Percentiles rank a stretch among this genome's conserved stretches.
These are phyloP conservation scores for Aegilops bicornis DNA, from an alignment of 176 grass and related monocot species.

Conservation along the genomic window DNA sequence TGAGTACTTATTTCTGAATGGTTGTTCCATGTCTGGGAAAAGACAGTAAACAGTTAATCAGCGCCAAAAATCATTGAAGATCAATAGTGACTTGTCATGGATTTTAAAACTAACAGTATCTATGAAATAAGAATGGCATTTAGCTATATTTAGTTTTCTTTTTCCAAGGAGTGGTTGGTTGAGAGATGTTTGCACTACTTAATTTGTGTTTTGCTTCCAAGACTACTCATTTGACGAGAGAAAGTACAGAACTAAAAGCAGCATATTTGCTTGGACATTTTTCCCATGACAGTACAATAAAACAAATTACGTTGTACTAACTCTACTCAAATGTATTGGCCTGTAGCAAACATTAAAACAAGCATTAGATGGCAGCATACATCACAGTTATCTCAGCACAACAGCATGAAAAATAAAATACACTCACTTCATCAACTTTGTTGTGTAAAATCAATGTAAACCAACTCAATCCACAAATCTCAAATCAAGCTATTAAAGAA, in stretches of 20 bases:
- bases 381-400: background rate
- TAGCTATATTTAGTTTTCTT: background rate
- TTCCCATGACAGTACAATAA: background rate
- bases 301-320: background rate
- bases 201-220: background rate
- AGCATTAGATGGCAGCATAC: background rate
- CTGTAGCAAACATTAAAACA: background rate
- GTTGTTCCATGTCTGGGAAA: background rate
- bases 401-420: background rate
- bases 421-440: background rate
- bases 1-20: background rate
- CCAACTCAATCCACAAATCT: background rate
- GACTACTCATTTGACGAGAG: background rate
- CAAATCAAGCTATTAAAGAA: constrained; percentile 7
- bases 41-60: background rate
- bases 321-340: background rate
- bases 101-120: background rate
- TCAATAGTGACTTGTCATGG: background rate
- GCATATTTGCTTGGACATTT: background rate
- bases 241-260: background rate
- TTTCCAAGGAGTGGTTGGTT: background rate
- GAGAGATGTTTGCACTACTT: background rate
- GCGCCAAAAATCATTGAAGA: background rate
- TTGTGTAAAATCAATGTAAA: background rate
- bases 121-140: background rate